Evolutionary conservation across 2,329 filamentous ascomycete species (phyloP), one percentile per base, ranked within the genome.

Genomic region (Colletotrichum orbiculare): DNA sequence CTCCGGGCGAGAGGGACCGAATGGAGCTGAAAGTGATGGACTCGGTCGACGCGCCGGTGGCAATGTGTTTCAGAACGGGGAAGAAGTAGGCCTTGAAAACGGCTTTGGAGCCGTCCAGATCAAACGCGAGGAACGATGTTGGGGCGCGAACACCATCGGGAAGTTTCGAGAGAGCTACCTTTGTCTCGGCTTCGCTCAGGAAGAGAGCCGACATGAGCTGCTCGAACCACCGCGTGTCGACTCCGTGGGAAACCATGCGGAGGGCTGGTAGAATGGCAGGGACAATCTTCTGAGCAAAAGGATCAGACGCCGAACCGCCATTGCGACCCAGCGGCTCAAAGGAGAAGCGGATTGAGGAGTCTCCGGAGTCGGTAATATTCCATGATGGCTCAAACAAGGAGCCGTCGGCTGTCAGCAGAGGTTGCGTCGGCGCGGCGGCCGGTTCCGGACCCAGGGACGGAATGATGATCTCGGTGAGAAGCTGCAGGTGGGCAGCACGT

Each of bases 31-130:
- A 72, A 4, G 64, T 66, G 48, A 68, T 58, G 25, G 54, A 56
- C 10, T 73, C 71, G 1, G 68, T 66, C 17, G 71, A 66, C 7
- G 53, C 47, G 10, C 69, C 68, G 7, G 68, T 69, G 25, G 69
- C 68, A 35, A 72, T 68, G 38, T 68, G 71, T 61, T 73, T 72
- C 56, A 71, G 69, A 7, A 70, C 49, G 10, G 71, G 71, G 41
- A 66, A 72, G 52, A 72, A 73, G 43, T 73, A 73, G 4, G 69
- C 70, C 49, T 71, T 72, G 61, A 72, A 69, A 1, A 68, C 50
- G 17, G 66, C 64, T 12, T 68, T 64, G 7, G 52, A 59, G 1
- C 69, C 69, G 10, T 69, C 66, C n/a, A 72, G 71, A n/a, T 72
- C 71, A 41, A 72, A 71, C 2, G 71, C 71, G 0, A 73, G 65